Percentiles rank a stretch among this genome's conserved stretches.
Evolutionary conservation across 306 rosid genomes (phyloP).

Genomic region (Sicyos baderoa): DNA sequence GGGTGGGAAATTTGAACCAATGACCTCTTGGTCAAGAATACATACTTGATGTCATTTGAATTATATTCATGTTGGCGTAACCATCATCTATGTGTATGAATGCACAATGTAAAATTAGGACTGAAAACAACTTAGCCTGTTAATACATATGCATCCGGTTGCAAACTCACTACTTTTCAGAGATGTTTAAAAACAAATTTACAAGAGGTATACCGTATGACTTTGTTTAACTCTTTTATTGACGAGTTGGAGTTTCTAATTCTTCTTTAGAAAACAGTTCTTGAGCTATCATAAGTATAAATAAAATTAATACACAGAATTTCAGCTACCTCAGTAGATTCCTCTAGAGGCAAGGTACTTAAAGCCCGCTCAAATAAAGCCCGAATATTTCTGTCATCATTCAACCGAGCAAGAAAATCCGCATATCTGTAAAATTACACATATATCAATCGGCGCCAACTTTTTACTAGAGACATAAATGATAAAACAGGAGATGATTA

Average conservation of each 20-base stretch:
- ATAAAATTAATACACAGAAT: neutral
- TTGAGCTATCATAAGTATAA: neutral
- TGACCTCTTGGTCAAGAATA: too few species aligned
- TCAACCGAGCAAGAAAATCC: slow-evolving; percentile 83
- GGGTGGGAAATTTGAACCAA: too few species aligned
- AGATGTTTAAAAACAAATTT: neutral
- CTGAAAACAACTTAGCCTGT: neutral
- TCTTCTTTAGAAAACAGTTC: neutral
- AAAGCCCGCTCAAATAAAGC: slow-evolving; percentile 91
- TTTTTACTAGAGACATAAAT: neutral
- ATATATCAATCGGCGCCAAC: neutral
- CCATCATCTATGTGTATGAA: neutral
- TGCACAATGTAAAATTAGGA: neutral
- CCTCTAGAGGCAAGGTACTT: slow-evolving; percentile 69
- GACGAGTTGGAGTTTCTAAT: too few species aligned
- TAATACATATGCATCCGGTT: neutral
- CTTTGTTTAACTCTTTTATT: too few species aligned
- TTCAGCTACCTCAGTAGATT: slow-evolving; percentile 70
- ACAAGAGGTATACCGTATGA: too few species aligned
- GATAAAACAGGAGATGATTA: neutral
- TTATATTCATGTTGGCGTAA: neutral
- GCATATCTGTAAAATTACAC: slow-evolving; percentile 59
- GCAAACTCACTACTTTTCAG: neutral
- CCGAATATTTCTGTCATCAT: slow-evolving; percentile 90
- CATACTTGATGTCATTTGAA: too few species aligned